Percentiles rank a stretch among this genome's conserved stretches.
These are phyloP conservation scores for Dioscorea cayenensis DNA, from an alignment of 116 monocot genomes.

Conservation along the genomic window DNA sequence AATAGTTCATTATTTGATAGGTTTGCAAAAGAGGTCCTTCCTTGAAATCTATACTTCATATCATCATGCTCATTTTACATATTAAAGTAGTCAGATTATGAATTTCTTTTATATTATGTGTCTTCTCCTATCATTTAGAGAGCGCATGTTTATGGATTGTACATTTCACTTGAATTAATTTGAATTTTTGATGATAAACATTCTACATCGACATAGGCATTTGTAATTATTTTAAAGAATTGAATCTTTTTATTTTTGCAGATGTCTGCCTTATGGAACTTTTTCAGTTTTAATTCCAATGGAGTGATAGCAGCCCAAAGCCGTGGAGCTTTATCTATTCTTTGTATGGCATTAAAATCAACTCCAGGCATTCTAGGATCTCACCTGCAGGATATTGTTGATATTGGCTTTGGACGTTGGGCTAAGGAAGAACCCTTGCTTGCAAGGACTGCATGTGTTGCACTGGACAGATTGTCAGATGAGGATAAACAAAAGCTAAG, in stretches of 20 bases:
- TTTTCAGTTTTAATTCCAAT: constrained; percentile 78
- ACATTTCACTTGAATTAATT: no score
- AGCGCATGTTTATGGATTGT: no score
- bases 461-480: constrained; percentile 73
- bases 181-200: no score
- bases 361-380: constrained; percentile 64
- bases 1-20: no score
- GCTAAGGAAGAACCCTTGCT: constrained; percentile 93
- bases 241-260: constrained; percentile 16
- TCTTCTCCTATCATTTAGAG: no score
- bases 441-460: constrained; percentile 86
- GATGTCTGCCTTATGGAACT: constrained; percentile 92
- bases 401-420: constrained; percentile 99
- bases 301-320: constrained; percentile 66
- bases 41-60: no score
- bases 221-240: neutral
- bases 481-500: constrained; percentile 78
- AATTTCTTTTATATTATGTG: no score
- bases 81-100: no score
- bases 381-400: constrained; percentile 86
- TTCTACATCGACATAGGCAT: no score
- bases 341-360: constrained; percentile 95
- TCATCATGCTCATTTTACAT: no score
- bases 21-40: no score
- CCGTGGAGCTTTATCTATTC: constrained; percentile 81